phyloP scores from a whole-genome alignment of 2,329 filamentous ascomycete genomes.

The Aureobasidium sp. region DNA sequence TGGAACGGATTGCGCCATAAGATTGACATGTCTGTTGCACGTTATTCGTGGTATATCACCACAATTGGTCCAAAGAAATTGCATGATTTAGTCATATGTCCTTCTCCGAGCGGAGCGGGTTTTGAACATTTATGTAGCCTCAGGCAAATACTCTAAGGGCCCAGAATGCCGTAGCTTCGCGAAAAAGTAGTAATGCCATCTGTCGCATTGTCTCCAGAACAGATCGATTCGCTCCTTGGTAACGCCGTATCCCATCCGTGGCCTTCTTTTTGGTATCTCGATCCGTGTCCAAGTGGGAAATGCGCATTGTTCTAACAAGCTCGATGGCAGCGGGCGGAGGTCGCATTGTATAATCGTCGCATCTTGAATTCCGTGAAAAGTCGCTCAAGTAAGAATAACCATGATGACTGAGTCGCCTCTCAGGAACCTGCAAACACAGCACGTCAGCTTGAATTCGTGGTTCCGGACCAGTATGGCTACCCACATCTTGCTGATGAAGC shows the following conservation, averaged over 20 bases:
- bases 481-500: constrained; percentile 96
- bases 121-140: background rate
- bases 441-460: background rate
- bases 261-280: constrained; percentile 8
- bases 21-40: background rate
- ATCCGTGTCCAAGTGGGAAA: background rate
- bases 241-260: background rate
- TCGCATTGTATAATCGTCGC: constrained; percentile 2
- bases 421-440: constrained; percentile 46
- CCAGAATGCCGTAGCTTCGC: background rate
- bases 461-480: background rate
- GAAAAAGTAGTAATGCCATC: background rate
- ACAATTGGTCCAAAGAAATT: background rate
- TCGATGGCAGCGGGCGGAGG: background rate
- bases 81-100: background rate
- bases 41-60: background rate
- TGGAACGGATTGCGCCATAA: background rate
- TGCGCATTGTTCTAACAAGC: background rate
- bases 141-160: background rate
- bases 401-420: constrained; percentile 80
- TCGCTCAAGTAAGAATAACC: constrained; percentile 64
- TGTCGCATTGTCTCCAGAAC: background rate
- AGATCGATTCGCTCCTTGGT: background rate
- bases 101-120: background rate
- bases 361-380: background rate